Evolutionary conservation across 441 rosid genomes (phyloP).

Genomic region (Arabidopsis lyrata): DNA sequence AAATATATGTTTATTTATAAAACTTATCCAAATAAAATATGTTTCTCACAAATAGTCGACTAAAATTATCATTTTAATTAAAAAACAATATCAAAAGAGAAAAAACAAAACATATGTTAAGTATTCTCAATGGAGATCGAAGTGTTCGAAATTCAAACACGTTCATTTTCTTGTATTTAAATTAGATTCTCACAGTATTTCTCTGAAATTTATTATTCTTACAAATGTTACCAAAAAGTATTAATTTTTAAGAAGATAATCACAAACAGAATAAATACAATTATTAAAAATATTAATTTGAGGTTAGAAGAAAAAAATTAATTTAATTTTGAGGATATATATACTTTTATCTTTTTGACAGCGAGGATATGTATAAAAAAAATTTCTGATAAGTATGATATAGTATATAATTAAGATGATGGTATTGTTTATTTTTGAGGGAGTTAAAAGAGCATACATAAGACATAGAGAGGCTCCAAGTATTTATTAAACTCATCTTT

Average conservation of each 20-base stretch:
- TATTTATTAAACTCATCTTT: constrained; percentile 44
- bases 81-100: not conserved
- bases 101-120: not conserved
- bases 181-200: not conserved
- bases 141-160: not conserved
- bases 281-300: not conserved
- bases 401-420: constrained; percentile 9
- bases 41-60: not conserved
- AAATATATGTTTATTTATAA: not conserved
- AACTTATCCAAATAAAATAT: not conserved
- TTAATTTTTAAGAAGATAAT: constrained; percentile 7
- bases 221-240: not conserved
- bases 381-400: not conserved
- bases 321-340: not conserved
- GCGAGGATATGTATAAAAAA: not conserved
- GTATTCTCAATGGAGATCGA: not conserved
- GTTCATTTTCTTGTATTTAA: not conserved
- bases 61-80: not conserved
- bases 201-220: not conserved
- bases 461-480: constrained; percentile 35
- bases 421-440: not conserved
- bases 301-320: not conserved
- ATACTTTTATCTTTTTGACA: not conserved
- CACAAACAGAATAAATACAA: not conserved
- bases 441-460: not conserved